Percentiles rank a stretch among this genome's conserved stretches.
Evolutionary conservation across 495 filamentous ascomycete genomes (phyloP).

Genomic region (Aspergillus bridgeri): DNA sequence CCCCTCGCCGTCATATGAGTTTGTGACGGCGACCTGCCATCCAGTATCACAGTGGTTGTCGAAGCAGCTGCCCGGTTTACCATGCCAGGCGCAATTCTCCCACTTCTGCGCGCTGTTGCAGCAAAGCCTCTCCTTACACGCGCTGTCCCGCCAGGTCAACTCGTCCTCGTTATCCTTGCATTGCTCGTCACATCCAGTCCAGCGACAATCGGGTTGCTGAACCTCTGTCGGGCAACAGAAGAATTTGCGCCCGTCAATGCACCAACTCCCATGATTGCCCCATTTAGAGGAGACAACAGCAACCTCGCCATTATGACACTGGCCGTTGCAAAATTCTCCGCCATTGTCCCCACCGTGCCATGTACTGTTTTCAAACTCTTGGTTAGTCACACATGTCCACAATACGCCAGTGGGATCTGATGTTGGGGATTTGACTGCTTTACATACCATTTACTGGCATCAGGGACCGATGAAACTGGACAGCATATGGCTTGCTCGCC

Average conservation of each 20-base stretch:
- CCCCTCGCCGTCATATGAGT: background rate
- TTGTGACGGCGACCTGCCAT: background rate
- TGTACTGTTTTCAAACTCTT: background rate
- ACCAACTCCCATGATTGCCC: background rate
- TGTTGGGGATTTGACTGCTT: background rate
- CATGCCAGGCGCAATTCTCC: constrained; percentile 6
- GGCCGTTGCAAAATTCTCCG: background rate
- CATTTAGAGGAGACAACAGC: background rate
- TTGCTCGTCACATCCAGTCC: background rate
- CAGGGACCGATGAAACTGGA: background rate
- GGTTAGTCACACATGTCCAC: background rate
- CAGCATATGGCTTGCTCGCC: constrained; percentile 1
- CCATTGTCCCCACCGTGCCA: background rate
- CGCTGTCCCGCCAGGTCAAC: constrained; percentile 1
- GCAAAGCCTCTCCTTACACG: background rate
- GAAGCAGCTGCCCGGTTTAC: background rate
- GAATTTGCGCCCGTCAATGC: constrained; percentile 1
- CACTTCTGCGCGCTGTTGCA: background rate
- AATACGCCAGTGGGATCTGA: background rate
- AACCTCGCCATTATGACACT: constrained; percentile 1
- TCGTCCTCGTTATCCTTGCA: background rate
- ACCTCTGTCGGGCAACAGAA: background rate
- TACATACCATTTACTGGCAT: constrained; percentile 1
- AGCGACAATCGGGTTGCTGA: constrained; percentile 1
- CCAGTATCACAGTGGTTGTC: constrained; percentile 6